phyloP scores from a whole-genome alignment of 768 basidiomycete genomes.

The Tylopilus vinaceipallidus region DNA sequence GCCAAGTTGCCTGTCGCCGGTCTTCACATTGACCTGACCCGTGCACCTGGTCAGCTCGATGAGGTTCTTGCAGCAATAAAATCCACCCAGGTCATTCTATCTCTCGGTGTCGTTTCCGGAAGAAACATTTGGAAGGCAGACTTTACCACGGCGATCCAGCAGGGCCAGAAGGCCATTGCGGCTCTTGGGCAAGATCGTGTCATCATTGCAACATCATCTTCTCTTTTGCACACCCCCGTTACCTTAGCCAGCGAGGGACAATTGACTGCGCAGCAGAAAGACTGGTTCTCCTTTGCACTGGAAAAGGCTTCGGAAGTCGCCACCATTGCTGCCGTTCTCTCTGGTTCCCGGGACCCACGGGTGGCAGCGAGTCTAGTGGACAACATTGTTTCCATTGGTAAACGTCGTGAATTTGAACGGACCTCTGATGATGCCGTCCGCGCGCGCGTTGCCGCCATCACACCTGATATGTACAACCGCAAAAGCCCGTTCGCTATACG shows the following conservation, averaged over 20 bases:
- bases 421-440: constrained; percentile 93
- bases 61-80: constrained; percentile 81
- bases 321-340: constrained; percentile 78
- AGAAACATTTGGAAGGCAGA: constrained; percentile 99
- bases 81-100: constrained; percentile 75
- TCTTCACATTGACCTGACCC: constrained; percentile 95
- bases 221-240: constrained; percentile 97
- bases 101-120: constrained; percentile 94
- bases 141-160: constrained; percentile 76
- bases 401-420: constrained; percentile 92
- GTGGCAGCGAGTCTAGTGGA: constrained; percentile 76
- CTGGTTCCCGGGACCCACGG: constrained; percentile 75
- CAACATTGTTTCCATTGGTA: constrained; percentile 87
- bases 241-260: constrained; percentile 91
- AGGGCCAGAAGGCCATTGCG: constrained; percentile 81
- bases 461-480: constrained; percentile 80
- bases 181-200: constrained; percentile 84
- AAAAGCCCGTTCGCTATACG: constrained; percentile 86
- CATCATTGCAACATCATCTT: constrained; percentile 93
- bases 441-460: constrained; percentile 92
- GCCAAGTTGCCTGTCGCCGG: constrained; percentile 91
- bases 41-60: constrained; percentile 88
- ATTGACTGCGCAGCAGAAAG: constrained; percentile 83
- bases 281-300: constrained; percentile 98
- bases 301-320: constrained; percentile 95